These are phyloP conservation scores for Pistacia vera DNA, from an alignment of 345 rosid genomes.

Conservation along the genomic window DNA sequence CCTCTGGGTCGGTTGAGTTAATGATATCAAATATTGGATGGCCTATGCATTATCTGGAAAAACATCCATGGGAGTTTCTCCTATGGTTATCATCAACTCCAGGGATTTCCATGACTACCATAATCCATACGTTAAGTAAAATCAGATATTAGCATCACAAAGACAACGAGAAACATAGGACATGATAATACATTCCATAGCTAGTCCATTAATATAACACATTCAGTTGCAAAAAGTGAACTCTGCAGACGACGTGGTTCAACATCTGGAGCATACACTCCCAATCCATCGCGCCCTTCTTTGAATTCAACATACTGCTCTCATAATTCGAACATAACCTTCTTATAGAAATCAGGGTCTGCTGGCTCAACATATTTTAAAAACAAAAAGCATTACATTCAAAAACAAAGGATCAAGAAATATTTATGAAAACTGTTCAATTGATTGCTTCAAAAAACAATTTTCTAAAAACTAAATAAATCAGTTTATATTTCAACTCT, in stretches of 20 bases:
- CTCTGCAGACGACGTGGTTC: conserved; percentile 88
- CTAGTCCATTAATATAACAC: conserved; percentile 10
- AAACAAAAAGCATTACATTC: not conserved
- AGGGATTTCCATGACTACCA: conserved; percentile 93
- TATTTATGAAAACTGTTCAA: no score
- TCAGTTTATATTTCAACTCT: not conserved
- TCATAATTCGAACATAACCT: conserved; percentile 78
- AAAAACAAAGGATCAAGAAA: not conserved
- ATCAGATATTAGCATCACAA: not conserved
- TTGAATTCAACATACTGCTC: conserved; percentile 88
- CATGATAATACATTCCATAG: not conserved
- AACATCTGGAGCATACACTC: conserved; percentile 88
- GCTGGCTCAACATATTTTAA: conserved; percentile 50
- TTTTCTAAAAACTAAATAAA: no score
- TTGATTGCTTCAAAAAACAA: no score
- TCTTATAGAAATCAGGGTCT: conserved; percentile 94
- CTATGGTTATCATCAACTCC: conserved; percentile 88
- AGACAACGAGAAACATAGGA: not conserved
- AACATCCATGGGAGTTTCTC: conserved; percentile 98
- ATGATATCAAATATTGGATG: conserved; percentile 95
- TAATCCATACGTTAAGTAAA: not conserved
- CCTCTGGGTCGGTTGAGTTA: conserved; percentile 92
- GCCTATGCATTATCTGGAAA: conserved; percentile 87
- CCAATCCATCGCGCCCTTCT: conserved; percentile 91
- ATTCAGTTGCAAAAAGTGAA: conserved; percentile 22